Percentiles rank a stretch among this genome's conserved stretches.
phyloP scores from a whole-genome alignment of 768 basidiomycete species.

The Mycena capillaripes region DNA sequence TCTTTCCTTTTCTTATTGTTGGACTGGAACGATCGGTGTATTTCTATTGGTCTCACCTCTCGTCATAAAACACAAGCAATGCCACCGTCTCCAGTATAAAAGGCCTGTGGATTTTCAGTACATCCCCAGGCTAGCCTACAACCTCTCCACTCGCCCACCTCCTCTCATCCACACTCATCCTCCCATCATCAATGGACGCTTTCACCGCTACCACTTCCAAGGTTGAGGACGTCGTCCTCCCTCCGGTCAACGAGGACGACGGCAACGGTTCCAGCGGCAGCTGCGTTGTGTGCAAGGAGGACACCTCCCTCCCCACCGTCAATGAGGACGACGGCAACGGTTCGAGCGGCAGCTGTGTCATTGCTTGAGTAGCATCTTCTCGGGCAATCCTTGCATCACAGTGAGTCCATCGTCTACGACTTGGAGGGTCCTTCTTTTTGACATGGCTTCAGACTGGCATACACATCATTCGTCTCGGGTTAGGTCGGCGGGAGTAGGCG shows the following conservation, averaged over 20 bases:
- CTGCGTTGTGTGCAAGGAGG: conserved; percentile 16
- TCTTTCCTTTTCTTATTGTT: conserved; percentile 15
- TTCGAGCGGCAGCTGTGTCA: neutral
- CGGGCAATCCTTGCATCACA: too few relatives aligned
- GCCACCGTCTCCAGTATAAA: conserved; percentile 11
- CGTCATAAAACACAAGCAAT: neutral
- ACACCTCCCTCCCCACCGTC: too few relatives aligned
- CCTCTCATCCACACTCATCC: conserved; percentile 20
- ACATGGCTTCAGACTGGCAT: neutral
- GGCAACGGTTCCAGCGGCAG: neutral
- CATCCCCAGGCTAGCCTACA: conserved; percentile 19
- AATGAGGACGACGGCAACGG: neutral
- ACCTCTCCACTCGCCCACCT: neutral
- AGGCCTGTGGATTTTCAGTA: neutral
- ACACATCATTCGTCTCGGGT: conserved; percentile 8
- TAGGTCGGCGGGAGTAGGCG: neutral
- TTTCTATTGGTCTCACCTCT: neutral
- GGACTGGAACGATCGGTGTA: conserved; percentile 2
- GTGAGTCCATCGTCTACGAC: too few relatives aligned
- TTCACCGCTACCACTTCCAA: conserved; percentile 2
- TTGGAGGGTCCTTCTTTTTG: too few relatives aligned
- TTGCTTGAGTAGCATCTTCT: too few relatives aligned
- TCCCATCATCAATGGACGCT: conserved; percentile 25
- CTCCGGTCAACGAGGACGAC: too few relatives aligned
- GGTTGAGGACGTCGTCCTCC: too few relatives aligned